phyloP scores from a whole-genome alignment of 352 stramenopile species.

The Phytophthora quininea region DNA sequence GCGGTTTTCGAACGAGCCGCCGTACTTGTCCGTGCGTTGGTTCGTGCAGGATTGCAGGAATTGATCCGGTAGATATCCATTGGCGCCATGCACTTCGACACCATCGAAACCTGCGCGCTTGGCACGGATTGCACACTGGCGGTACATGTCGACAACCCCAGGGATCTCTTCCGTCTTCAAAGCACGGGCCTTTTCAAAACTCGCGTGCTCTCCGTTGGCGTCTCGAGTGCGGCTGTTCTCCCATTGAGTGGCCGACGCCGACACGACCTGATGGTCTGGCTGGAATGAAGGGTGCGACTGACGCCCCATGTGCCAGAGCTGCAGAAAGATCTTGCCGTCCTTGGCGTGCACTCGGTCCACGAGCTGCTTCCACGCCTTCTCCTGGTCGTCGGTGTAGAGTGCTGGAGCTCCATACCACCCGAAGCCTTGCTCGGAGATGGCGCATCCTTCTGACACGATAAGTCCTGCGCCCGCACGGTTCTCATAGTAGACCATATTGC shows the following conservation, averaged over 20 bases:
- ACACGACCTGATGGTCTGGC: constrained; percentile 11
- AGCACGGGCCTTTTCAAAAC: constrained; percentile 10
- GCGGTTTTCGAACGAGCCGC: constrained; percentile 74
- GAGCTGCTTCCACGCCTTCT: constrained; percentile 36
- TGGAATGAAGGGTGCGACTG: constrained; percentile 46
- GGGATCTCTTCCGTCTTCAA: constrained; percentile 24
- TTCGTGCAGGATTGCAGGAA: constrained; percentile 48
- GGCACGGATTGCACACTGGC: constrained; percentile 43
- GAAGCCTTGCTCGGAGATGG: constrained; percentile 23
- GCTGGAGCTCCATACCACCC: constrained; percentile 29
- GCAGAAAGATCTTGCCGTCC: constrained; percentile 58
- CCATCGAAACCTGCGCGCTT: constrained; percentile 87
- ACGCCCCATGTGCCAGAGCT: constrained; percentile 79
- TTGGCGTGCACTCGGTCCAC: constrained; percentile 63
- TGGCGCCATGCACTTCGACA: constrained; percentile 87
- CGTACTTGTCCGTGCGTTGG: constrained; percentile 73
- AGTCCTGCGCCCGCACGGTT: constrained; percentile 31
- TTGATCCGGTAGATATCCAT: constrained; percentile 87
- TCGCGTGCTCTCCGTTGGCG: constrained; percentile 11
- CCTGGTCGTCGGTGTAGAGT: constrained; percentile 40
- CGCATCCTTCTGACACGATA: constrained; percentile 40
- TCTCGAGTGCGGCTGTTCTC: constrained; percentile 26
- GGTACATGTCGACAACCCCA: constrained; percentile 67
- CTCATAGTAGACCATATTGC: constrained; percentile 36
- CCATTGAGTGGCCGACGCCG: constrained; percentile 8